Conservation (phyloP, 257 asterid genomes). For the Solanum ahanhuiri region DNA sequence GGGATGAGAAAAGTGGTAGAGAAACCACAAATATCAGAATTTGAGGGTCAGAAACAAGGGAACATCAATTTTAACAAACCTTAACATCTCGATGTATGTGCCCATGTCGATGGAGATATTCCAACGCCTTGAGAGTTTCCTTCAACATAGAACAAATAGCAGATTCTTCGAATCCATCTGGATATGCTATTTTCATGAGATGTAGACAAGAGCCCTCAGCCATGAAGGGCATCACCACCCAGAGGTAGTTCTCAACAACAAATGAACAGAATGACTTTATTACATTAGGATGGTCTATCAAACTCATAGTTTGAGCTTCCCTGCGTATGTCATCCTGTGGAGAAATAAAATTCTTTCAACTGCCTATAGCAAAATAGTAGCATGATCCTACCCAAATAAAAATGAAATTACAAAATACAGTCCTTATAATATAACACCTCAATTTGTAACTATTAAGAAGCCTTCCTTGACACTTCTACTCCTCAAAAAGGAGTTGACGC, state of each 20-base stretch:
- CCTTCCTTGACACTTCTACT: neutral
- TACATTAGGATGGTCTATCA: constrained; percentile 91
- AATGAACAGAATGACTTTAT: constrained; percentile 85
- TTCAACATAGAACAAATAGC: constrained; percentile 80
- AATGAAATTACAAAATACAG: neutral
- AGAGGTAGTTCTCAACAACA: constrained; percentile 88
- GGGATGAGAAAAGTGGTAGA: constrained; percentile 14
- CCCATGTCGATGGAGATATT: constrained; percentile 87
- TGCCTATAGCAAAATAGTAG: neutral
- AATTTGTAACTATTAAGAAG: neutral
- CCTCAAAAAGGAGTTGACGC: neutral
- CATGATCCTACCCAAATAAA: neutral
- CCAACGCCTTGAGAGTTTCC: constrained; percentile 96
- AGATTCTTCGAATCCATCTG: constrained; percentile 94
- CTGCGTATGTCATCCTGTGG: constrained; percentile 92
- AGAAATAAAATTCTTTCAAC: neutral
- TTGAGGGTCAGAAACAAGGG: neutral
- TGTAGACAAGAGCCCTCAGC: constrained; percentile 98
- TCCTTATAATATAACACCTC: neutral
- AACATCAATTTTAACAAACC: constrained; percentile 31
- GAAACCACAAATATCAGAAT: neutral
- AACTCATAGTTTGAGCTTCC: constrained; percentile 96
- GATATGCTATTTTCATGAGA: constrained; percentile 94
- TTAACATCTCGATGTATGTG: constrained; percentile 98
- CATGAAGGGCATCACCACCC: constrained; percentile 99